These are phyloP conservation scores for Echinosophora koreensis DNA, from an alignment of 306 rosid genomes.

Conservation along the genomic window DNA sequence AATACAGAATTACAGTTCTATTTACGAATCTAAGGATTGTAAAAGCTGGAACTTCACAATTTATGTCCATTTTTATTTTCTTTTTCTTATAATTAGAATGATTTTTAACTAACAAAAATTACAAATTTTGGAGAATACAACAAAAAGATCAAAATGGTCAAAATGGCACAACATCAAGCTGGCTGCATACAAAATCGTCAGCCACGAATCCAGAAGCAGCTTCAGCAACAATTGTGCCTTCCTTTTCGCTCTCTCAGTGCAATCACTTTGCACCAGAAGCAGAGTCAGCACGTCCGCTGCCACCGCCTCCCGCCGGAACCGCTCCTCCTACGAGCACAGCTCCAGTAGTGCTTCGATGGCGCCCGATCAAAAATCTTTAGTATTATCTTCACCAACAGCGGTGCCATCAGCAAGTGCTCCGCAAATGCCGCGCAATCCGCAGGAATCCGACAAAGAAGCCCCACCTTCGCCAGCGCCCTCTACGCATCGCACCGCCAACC, in stretches of 20 bases:
- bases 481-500: constrained; percentile 80
- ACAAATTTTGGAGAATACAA: constrained; percentile 50
- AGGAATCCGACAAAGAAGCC: constrained; percentile 74
- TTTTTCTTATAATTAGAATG: constrained; percentile 33
- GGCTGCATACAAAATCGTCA: constrained; percentile 83
- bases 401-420: constrained; percentile 77
- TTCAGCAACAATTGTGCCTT: constrained; percentile 90
- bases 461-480: constrained; percentile 83
- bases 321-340: constrained; percentile 78
- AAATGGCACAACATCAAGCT: constrained; percentile 67
- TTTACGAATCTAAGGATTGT: constrained; percentile 56
- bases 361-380: constrained; percentile 80
- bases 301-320: constrained; percentile 72
- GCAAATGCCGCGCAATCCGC: constrained; percentile 67
- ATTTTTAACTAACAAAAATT: constrained; percentile 28
- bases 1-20: constrained; percentile 59
- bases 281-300: constrained; percentile 82
- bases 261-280: constrained; percentile 87
- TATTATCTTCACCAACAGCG: constrained; percentile 84
- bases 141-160: constrained; percentile 36
- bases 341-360: constrained; percentile 87
- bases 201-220: constrained; percentile 99
- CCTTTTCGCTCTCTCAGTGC: constrained; percentile 91
- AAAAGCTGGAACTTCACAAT: constrained; percentile 41
- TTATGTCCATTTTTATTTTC: constrained; percentile 47